Conservation (phyloP, 2,329 filamentous ascomycete genomes). For the Neurospora sp. region DNA sequence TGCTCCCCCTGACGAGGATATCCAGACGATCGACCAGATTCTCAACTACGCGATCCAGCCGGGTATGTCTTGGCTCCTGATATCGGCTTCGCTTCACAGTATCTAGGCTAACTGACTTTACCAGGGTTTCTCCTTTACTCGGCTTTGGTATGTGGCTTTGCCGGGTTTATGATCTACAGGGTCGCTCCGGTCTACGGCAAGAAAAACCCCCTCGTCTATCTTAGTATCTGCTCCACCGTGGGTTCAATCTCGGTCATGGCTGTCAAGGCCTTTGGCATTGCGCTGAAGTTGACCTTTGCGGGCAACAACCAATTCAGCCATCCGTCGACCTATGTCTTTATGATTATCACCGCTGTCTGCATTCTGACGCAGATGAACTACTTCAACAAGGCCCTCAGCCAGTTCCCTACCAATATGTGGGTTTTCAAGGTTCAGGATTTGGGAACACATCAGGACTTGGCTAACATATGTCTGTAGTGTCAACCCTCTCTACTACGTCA, state of each 20-base stretch:
- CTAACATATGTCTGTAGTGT: slow-evolving; percentile 48
- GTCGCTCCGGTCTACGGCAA: slow-evolving; percentile 83
- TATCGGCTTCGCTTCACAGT: slow-evolving; percentile 1
- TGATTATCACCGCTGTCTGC: slow-evolving; percentile 85
- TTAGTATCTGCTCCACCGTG: slow-evolving; percentile 95
- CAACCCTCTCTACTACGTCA: slow-evolving; percentile 94
- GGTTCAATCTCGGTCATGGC: slow-evolving; percentile 98
- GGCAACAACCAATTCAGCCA: slow-evolving; percentile 94
- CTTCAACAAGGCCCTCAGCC: slow-evolving; percentile 96
- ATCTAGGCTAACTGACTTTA: not conserved
- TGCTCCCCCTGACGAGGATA: slow-evolving; percentile 86
- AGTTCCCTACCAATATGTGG: slow-evolving; percentile 96
- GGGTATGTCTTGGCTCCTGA: slow-evolving; percentile 46
- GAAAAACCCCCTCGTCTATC: slow-evolving; percentile 90
- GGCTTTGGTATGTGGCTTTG: slow-evolving; percentile 68
- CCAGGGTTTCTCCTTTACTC: slow-evolving; percentile 86
- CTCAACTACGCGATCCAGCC: slow-evolving; percentile 82
- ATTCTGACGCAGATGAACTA: slow-evolving; percentile 99
- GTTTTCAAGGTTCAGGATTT: slow-evolving; percentile 23
- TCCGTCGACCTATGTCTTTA: slow-evolving; percentile 93
- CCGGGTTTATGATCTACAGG: slow-evolving; percentile 91
- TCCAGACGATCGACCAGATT: slow-evolving; percentile 85
- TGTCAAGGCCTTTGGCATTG: slow-evolving; percentile 96
- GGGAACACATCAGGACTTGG: not conserved
- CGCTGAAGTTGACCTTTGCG: slow-evolving; percentile 84